Conservation (phyloP, 306 rosid genomes). For the Amphicarpaea edgeworthii region DNA sequence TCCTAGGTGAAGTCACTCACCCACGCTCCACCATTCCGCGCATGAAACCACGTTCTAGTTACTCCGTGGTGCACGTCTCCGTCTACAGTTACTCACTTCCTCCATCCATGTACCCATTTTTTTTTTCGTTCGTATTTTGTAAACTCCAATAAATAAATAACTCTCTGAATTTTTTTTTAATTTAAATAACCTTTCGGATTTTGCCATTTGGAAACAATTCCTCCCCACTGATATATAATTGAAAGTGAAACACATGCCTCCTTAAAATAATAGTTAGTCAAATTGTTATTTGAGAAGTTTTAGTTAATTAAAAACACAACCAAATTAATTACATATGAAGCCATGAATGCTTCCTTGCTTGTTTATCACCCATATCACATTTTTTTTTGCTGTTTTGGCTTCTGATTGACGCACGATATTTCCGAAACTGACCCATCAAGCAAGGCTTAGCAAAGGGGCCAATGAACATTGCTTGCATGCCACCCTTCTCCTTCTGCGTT, state of each 20-base stretch:
- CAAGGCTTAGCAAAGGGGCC: constrained; percentile 32
- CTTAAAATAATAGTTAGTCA: not conserved
- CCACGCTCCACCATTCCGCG: not conserved
- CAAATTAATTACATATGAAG: not conserved
- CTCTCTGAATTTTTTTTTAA: not conserved
- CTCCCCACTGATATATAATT: not conserved
- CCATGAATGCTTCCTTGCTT: constrained; percentile 79
- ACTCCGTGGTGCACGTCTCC: constrained; percentile 28
- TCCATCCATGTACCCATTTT: not conserved
- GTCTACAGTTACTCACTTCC: not conserved
- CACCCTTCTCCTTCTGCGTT: constrained; percentile 48
- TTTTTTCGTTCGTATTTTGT: not conserved
- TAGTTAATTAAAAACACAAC: not conserved
- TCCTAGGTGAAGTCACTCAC: no score
- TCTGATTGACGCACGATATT: constrained; percentile 34
- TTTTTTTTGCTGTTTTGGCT: constrained; percentile 29
- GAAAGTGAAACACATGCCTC: no score
- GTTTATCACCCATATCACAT: constrained; percentile 63
- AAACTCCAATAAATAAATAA: not conserved
- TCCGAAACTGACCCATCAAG: constrained; percentile 58
- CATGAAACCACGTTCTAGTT: constrained; percentile 36
- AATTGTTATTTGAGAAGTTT: not conserved
- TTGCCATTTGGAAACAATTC: not conserved
- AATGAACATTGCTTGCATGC: constrained; percentile 47
- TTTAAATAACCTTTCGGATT: not conserved